Base-by-base conservation (phyloP, 306 rosid genomes). In the Pachyrhizus erosus region DNA sequence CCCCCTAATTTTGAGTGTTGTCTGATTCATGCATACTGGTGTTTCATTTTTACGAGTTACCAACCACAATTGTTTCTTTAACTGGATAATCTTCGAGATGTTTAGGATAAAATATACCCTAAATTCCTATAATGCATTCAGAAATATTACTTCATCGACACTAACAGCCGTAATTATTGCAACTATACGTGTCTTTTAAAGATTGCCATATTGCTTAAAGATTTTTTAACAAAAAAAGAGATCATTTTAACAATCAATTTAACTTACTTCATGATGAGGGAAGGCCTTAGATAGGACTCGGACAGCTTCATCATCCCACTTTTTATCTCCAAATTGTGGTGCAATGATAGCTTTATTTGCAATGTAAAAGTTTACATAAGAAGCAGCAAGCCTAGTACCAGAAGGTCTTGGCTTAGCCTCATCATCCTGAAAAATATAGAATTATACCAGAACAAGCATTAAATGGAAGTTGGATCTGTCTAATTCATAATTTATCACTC, bases 271-370 rank as follows among this genome's bases (percentile, higher is more conserved):
- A 70, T 88, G 69, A 70, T 83, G 34, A 60, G 99, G 96, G 72
- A 96, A 96, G 71, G 97, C 85, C 84, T 84, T 76, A 4, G 94
- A 88, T 43, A 96, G 87, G 70, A 93, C 94, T 80, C 11, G 83
- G 60, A 89, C 26, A 73, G 99, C 99, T 84, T 96, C 99, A 4
- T 84, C 86, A 27, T 96, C 99, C 92, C 97, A 80, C 77, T 92
- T 92, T 71, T 78, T 81, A 86, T 96, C 99, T 83, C 98, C 98
- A 82, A 96, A 96, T 82, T 91, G 93, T 42, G 99, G 99, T 58
- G 65, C 83, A 52, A 93, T 89, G 74, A 96, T 79, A 76, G 85
- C 99, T 80, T 93, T 93, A 70, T 96, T 93, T 42, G 97, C 97
- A 87, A 92, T 87, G 90, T 96, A 96, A 80, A 96, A 96, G 86